Evolutionary conservation across 257 asterid species (phyloP).

Genomic region (Echites panduratus): DNA sequence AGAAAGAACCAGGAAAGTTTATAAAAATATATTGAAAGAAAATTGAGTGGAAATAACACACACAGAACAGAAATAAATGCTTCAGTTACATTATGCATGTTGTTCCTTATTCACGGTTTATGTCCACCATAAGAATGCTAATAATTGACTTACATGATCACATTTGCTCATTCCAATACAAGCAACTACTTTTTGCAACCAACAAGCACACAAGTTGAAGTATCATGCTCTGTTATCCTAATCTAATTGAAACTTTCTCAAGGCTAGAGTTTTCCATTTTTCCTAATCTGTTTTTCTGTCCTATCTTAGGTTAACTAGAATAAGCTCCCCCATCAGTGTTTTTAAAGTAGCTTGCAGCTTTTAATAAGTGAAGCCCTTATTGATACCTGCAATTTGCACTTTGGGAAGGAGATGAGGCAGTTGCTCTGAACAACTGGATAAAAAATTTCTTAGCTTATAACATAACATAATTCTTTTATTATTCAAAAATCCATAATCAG

Average conservation of each 20-base stretch:
- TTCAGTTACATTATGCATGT: not conserved
- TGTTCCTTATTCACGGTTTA: not conserved
- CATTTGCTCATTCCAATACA: conserved; percentile 1
- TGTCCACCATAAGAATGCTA: not conserved
- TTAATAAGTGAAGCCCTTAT: not conserved
- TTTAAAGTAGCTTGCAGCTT: not conserved
- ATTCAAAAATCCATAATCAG: not conserved
- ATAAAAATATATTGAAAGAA: not conserved
- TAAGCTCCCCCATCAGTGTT: not conserved
- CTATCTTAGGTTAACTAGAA: not conserved
- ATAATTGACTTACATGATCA: not conserved
- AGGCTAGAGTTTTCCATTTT: not conserved
- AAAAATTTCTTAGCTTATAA: not conserved
- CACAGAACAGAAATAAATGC: not conserved
- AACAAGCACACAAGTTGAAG: not conserved
- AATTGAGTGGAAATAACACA: not conserved
- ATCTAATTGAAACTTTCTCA: not conserved
- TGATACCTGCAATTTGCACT: not conserved
- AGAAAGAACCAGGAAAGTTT: not conserved
- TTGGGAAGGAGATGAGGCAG: not conserved
- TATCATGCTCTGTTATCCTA: not conserved
- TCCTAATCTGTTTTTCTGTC: not conserved
- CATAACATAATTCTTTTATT: not conserved
- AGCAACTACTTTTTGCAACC: too few species aligned
- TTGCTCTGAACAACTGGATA: not conserved